Evolutionary conservation across 768 basidiomycete species (phyloP).

Genomic region (Termitomyces sp.): DNA sequence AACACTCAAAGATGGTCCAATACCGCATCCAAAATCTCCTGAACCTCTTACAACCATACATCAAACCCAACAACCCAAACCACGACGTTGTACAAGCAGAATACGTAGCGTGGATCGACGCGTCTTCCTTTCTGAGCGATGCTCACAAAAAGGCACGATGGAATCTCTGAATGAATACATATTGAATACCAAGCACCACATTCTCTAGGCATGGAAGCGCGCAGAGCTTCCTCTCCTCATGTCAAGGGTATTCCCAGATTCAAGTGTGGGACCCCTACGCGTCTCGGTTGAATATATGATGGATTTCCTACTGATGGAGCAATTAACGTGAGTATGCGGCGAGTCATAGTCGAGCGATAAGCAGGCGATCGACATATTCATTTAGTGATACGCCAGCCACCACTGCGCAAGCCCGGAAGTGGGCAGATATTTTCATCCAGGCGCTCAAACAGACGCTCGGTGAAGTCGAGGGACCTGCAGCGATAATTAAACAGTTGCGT

Average conservation of each 20-base stretch:
- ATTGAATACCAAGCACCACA: too few species aligned
- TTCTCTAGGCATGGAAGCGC: conserved; percentile 9
- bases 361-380: neutral
- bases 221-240: conserved; percentile 14
- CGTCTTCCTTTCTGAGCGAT: conserved; percentile 9
- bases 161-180: neutral
- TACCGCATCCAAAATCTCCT: conserved; percentile 13
- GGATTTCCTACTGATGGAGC: conserved; percentile 12
- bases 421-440: conserved; percentile 8
- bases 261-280: neutral
- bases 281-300: conserved; percentile 11
- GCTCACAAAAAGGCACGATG: conserved; percentile 13
- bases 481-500: conserved; percentile 7
- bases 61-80: conserved; percentile 13
- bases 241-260: conserved; percentile 10
- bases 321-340: conserved; percentile 12
- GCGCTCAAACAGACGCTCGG: conserved; percentile 7
- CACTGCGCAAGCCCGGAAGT: conserved; percentile 5
- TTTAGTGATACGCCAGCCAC: conserved; percentile 12
- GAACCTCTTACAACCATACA: conserved; percentile 2
- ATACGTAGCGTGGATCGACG: conserved; percentile 11
- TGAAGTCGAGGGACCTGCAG: conserved; percentile 7
- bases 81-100: conserved; percentile 9
- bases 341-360: neutral
- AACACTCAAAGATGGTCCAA: too few species aligned